Base-by-base conservation (phyloP, 371 early-diverging fungal species). In the Massospora cicadina region DNA sequence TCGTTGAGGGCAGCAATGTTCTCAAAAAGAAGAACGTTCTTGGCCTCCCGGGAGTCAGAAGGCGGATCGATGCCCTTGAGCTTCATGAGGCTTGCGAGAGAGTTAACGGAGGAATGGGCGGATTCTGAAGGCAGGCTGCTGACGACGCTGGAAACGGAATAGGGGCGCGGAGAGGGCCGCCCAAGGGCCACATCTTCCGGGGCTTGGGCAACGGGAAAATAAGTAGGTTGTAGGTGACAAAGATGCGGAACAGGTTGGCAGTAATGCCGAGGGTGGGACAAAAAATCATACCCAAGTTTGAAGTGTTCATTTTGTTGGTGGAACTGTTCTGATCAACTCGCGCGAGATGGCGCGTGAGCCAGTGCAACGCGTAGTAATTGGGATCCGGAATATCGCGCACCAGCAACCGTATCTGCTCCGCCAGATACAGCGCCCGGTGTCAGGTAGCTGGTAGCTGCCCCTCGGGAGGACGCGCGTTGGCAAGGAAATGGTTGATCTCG, bases 291-390 rank as follows among this genome's bases (percentile, higher is more conserved):
- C 33, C 31, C 27, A 62, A 23, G 53, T 62, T 62, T 3, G 62
- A 33, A 23, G 28, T 25, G n/a, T 13, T 33, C 62, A 62, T 62
- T 26, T 62, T 62, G 43, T 62, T 62, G 53, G 53, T 62, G 21
- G 31, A 21, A 23, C 27, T 30, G 27, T 62, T 62, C 2, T 26
- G 31, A 12, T 33, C 62, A 33, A 62, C 43, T 30, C 62, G 17
- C 26, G 43, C 17, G 0, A 62, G 43, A 43, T 62, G 62, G 12
- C 62, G 31, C 13, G 43, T 33, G 2, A 43, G 23, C 62, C 62
- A 62, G 53, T 62, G 62, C 27, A 62, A 31, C 43, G 53, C 23
- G 43, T 62, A 62, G 43, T 62, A 62, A 23, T 62, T 62, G 30
- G 33, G 1, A 23, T 62, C 43, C 7, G 62, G 62, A 2, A 62